Base-by-base conservation (phyloP, 106 monocot genomes). In the Alisma plantagoaquatica region DNA sequence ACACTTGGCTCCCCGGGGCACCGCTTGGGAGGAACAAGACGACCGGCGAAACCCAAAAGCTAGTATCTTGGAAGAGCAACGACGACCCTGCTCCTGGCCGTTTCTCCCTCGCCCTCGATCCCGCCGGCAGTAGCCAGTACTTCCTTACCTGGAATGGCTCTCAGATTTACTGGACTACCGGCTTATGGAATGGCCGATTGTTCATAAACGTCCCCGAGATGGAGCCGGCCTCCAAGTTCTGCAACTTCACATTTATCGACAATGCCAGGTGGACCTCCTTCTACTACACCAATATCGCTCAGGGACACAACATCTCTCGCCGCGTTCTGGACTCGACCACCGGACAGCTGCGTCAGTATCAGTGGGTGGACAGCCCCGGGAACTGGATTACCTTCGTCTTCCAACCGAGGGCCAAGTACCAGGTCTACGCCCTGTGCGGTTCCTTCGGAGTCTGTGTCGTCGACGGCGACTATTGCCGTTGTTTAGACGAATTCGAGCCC, bases 61-160 rank as follows among this genome's bases (percentile, higher is more conserved):
- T 82, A 4, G 27, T 43, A 12, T 65, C 82, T 3, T 77, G 77
- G 82, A 73, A 35, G 60, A 77, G 58, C 51, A 33, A 28, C 0
- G 70, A 66, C 2, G 77, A 82, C 56, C 77, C 82, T 2, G 51
- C 82, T 8, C 69, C 76, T 9, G 82, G 82, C 17, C 24, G 77
- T 16, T 83, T 62, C 58, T 67, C 65, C 14, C 30, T 74, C 10
- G 69, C 61, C 58, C 31, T 63, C 10, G 70, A 83, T 54, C 71
- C 71, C 11, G 46, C 26, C 27, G 76, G 71, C 1, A 43, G 46
- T 0, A 59, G 48, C 47, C 77, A 74, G 20, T 66, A 41, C 49
- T 31, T 56, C 19, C 33, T 74, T 2, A 11, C 43, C 10, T 66
- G 73, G 73, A 77, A 82, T 43, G 27, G 23, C 2, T 45, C 66